Base-by-base conservation (phyloP, 345 rosid species). In the Abelmoschus esculentus region DNA sequence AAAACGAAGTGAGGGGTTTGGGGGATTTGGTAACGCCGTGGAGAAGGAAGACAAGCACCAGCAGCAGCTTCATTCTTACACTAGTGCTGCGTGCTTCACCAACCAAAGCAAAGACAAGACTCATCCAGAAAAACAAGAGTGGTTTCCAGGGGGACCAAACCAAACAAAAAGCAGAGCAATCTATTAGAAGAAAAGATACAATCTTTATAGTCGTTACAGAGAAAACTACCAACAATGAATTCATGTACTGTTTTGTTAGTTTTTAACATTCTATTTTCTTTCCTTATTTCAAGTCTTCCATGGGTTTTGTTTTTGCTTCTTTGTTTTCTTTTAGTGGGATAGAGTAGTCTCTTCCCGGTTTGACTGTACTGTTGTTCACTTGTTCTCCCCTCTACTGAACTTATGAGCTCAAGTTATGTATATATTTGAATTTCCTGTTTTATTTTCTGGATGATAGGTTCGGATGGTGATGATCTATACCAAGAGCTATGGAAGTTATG, bases 401-500 rank as follows among this genome's bases (percentile, higher is more conserved):
- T 5, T 36, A 36, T 36, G 7, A 6, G 7, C 40, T 36, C 40
- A 36, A 36, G 4, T 7, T 6, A 11, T 42, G 19, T 19, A 40
- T 40, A 26, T 40, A 38, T 34, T 26, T 6, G 6, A 9, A 40
- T 19, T 46, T 13, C 65, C 34, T 42, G 17, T 15, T 69, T 60
- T 15, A 5, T 65, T 72, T 67, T 66, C 56, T 28, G 53, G 66
- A 66, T 67, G 46, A 69, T 61, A 81, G 84, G 79, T 69, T 69
- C 70, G 70, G 76, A 79, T 46, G 53, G 75, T 10, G 83, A 70
- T 80, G 83, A 80, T 75, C 83, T 89, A 36, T 81, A 85, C 59
- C 76, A 72, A 63, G 96, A 89, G 83, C 81, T 89, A 49, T 89
- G 96, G 96, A 87, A 86, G 83, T 90, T 90, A 38, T 89, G 92